phyloP scores from a whole-genome alignment of 257 asterid genomes.

The Osmanthus fragrans region DNA sequence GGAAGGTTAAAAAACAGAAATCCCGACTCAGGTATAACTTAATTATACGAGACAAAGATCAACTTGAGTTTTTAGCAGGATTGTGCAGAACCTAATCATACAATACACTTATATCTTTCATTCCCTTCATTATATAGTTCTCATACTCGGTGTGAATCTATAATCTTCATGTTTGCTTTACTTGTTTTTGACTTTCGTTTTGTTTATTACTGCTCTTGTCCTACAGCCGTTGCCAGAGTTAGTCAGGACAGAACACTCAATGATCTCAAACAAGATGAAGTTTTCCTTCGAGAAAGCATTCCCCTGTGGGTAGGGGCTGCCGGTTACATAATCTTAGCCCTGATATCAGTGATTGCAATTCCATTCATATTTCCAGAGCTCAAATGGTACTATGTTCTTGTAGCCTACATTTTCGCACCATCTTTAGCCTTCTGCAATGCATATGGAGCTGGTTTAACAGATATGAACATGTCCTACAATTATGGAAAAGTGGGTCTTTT shows the following conservation, averaged over 20 bases:
- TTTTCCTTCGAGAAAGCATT: slow-evolving; percentile 52
- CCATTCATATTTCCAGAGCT: slow-evolving; percentile 65
- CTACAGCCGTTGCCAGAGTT: slow-evolving; percentile 19
- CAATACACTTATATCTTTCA: background rate
- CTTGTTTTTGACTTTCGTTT: background rate
- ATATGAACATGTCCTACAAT: slow-evolving; percentile 75
- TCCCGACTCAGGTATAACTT: slow-evolving; percentile 39
- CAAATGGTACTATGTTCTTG: slow-evolving; percentile 66
- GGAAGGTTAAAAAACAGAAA: slow-evolving; percentile 35
- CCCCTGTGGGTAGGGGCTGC: slow-evolving; percentile 55
- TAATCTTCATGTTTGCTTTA: background rate
- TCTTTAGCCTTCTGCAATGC: slow-evolving; percentile 78
- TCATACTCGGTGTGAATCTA: too few relatives aligned
- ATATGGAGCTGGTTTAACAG: slow-evolving; percentile 79
- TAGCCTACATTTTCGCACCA: slow-evolving; percentile 65
- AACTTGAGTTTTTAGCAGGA: background rate
- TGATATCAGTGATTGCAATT: slow-evolving; percentile 45
- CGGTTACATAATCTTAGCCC: slow-evolving; percentile 50
- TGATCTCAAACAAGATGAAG: slow-evolving; percentile 37
- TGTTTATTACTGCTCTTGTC: background rate
- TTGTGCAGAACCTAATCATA: background rate
- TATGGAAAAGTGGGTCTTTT: slow-evolving; percentile 80
- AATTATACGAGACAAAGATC: background rate
- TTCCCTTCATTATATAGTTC: background rate
- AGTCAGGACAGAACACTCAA: slow-evolving; percentile 22